Evolutionary conservation across 768 basidiomycete species (phyloP), one percentile per base, ranked within the genome.

Genomic region (Lactarius evosmus): DNA sequence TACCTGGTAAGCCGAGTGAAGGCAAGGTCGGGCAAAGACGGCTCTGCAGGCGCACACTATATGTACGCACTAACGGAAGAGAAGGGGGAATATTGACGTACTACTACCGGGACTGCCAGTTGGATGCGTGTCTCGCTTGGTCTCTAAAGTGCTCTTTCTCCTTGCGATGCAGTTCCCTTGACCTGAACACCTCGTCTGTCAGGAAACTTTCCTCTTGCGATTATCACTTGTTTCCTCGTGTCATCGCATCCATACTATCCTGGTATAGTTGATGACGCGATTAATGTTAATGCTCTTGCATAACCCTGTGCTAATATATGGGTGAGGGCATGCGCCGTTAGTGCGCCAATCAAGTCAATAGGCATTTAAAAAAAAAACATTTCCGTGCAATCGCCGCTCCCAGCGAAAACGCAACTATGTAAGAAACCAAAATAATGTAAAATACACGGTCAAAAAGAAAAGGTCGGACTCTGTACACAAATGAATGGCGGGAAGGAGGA

Each of bases 31-130:
- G 27, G 46, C 49, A 41, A 34, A 61, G 52, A 62, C 63, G 19
- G 55, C 57, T 51, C 49, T 51, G 33, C 67, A 89, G 88, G 83
- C 57, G 88, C 91, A 25, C 93, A 88, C 74, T 93, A 91, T 75
- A 93, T 93, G 90, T 95, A 91, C 91, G 83, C 88, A 2, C 77
- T 92, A 61, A 83, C 85, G 9, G 83, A 85, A 62, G 72, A 74
- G 49, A 65, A 66, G 38, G 30, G 34, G 5, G 30, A 12, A 29
- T 57, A 54, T 40, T 61, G 55, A n/a, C n/a, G 60, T 27, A 9
- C n/a, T n/a, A n/a, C n/a, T 14, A 25, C 27, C 29, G 25, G 62
- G 66, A 19, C 17, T 7, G 19, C 46, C 12, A 25, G 11, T 14
- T 49, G n/a, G 11, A 14, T 25, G 46, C 4, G 0, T 40, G 14